Conservation (phyloP, 306 rosid species). For the Canavalia gladiata region DNA sequence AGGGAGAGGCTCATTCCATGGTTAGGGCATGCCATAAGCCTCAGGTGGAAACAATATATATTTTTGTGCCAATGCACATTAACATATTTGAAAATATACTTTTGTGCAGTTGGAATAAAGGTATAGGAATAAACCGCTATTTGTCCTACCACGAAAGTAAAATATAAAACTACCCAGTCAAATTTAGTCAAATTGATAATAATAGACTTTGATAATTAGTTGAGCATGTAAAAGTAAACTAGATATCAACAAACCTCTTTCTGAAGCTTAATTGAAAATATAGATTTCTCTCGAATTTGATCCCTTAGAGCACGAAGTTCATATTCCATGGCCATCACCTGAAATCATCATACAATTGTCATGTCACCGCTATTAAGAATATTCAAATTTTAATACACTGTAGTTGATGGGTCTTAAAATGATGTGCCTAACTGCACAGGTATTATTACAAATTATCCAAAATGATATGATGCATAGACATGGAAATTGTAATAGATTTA, state of each 20-base stretch:
- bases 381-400: slow-evolving; percentile 18
- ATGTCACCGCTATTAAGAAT: slow-evolving; percentile 33
- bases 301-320: slow-evolving; percentile 90
- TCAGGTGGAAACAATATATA: neutral
- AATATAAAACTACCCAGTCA: slow-evolving; percentile 25
- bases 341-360: slow-evolving; percentile 46
- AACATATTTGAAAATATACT: slow-evolving; percentile 24
- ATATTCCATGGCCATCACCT: slow-evolving; percentile 95
- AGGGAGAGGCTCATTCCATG: neutral
- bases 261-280: slow-evolving; percentile 85
- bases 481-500: slow-evolving; percentile 12
- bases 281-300: slow-evolving; percentile 85
- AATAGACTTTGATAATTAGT: slow-evolving; percentile 3
- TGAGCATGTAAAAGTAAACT: slow-evolving; percentile 36
- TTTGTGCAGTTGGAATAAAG: slow-evolving; percentile 1
- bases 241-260: slow-evolving; percentile 75
- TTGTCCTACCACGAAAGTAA: slow-evolving; percentile 6
- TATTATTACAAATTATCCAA: neutral
- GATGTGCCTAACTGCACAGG: neutral
- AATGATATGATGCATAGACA: slow-evolving; percentile 7
- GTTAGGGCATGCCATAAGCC: neutral
- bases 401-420: slow-evolving; percentile 15
- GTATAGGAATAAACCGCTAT: neutral
- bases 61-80: neutral
- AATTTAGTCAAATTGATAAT: slow-evolving; percentile 29